Percentiles rank a stretch among this genome's conserved stretches.
Conservation (phyloP, 257 asterid species). For the Solanum infundibuliforme region DNA sequence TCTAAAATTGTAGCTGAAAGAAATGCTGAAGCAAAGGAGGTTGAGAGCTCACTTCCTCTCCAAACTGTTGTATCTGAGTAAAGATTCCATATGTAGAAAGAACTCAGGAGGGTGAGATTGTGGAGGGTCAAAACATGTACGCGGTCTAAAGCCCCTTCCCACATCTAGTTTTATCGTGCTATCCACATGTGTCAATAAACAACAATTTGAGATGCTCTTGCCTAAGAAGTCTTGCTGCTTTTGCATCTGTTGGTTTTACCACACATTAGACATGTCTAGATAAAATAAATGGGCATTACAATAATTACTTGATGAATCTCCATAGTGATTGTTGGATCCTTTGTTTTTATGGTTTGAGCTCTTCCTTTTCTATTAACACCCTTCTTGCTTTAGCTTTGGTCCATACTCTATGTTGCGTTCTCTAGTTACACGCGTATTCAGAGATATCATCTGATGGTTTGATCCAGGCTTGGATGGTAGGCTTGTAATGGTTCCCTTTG, state of each 20-base stretch:
- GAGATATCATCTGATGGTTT: not conserved
- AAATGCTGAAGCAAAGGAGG: conserved; percentile 7
- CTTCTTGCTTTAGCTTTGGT: not conserved
- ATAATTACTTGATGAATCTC: not conserved
- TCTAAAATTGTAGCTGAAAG: conserved; percentile 10
- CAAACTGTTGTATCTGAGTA: not conserved
- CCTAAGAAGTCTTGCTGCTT: not conserved
- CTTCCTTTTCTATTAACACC: not conserved
- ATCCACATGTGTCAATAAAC: not conserved
- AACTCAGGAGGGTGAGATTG: not conserved
- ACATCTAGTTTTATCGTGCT: not conserved
- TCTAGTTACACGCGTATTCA: not conserved
- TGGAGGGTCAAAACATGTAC: not conserved
- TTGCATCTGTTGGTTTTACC: not conserved
- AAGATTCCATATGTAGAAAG: not conserved
- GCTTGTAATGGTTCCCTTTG: not conserved
- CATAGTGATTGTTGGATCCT: not conserved
- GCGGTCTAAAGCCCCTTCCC: not conserved
- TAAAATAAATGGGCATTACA: not conserved
- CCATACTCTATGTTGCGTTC: not conserved
- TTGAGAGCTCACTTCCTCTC: conserved; percentile 9
- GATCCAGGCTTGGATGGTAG: not conserved
- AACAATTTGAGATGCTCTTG: not conserved
- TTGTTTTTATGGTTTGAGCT: not conserved
- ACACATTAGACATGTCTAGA: not conserved